Conservation (phyloP, 352 stramenopile species). For the Phytophthora pisi region DNA sequence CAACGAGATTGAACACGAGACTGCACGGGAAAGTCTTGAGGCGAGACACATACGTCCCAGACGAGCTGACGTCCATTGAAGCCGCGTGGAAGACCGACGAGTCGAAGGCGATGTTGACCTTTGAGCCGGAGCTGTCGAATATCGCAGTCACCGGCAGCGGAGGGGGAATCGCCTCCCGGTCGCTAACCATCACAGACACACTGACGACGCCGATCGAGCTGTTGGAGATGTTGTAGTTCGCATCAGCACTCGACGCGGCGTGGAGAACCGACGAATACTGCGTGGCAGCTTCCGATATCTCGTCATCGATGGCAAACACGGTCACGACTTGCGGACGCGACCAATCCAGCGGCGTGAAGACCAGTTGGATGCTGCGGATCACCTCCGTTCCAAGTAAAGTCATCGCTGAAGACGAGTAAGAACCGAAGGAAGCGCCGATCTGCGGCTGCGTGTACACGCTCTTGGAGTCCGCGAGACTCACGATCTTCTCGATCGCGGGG, state of each 20-base stretch:
- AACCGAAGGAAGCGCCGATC: slow-evolving; percentile 31
- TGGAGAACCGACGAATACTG: slow-evolving; percentile 65
- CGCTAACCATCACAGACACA: slow-evolving; percentile 62
- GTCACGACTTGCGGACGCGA: slow-evolving; percentile 40
- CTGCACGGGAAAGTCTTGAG: slow-evolving; percentile 54
- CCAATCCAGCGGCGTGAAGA: slow-evolving; percentile 79
- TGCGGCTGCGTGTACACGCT: slow-evolving; percentile 36
- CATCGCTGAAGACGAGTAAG: slow-evolving; percentile 25
- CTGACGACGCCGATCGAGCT: slow-evolving; percentile 44
- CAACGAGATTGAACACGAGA: slow-evolving; percentile 52
- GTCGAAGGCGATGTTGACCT: slow-evolving; percentile 65
- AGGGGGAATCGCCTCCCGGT: slow-evolving; percentile 65
- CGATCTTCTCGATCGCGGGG: slow-evolving; percentile 50
- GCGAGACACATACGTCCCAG: slow-evolving; percentile 34
- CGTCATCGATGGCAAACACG: slow-evolving; percentile 68
- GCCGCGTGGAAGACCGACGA: slow-evolving; percentile 69
- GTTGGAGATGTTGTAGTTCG: slow-evolving; percentile 71
- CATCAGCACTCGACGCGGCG: slow-evolving; percentile 48
- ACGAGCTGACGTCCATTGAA: slow-evolving; percentile 54
- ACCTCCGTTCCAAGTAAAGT: slow-evolving; percentile 12
- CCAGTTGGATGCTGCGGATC: slow-evolving; percentile 40
- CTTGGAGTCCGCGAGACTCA: slow-evolving; percentile 37
- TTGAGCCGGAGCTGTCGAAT: slow-evolving; percentile 62
- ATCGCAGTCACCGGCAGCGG: slow-evolving; percentile 50
- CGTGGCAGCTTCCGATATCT: slow-evolving; percentile 60